phyloP scores from a whole-genome alignment of 805 yeast species.

The Ogataea chonburiensis region DNA sequence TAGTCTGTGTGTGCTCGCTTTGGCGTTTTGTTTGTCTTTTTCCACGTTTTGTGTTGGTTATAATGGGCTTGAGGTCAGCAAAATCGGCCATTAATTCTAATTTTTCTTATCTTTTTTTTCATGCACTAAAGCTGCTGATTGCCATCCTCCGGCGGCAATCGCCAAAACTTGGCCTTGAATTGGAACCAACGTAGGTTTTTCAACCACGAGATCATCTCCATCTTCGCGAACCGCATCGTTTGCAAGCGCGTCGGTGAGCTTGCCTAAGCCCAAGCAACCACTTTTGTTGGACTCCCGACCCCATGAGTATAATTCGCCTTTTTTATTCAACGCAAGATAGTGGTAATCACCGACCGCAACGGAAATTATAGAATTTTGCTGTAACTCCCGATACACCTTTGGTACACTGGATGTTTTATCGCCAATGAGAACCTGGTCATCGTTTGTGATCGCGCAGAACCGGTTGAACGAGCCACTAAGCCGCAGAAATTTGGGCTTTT shows the following conservation, averaged over 20 bases:
- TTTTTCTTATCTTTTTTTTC: constrained; percentile 12
- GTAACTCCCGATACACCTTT: constrained; percentile 39
- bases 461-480: constrained; percentile 53
- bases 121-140: constrained; percentile 59
- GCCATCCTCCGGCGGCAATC: constrained; percentile 80
- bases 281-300: constrained; percentile 60
- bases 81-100: constrained; percentile 18
- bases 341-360: constrained; percentile 75
- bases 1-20: constrained; percentile 4
- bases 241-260: constrained; percentile 13
- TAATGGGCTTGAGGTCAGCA: constrained; percentile 21
- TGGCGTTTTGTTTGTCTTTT: constrained; percentile 1
- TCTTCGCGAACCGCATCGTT: constrained; percentile 29
- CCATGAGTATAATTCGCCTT: constrained; percentile 63
- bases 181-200: constrained; percentile 42
- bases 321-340: constrained; percentile 54
- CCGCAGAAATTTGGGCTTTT: constrained; percentile 41
- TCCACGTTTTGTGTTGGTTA: constrained; percentile 18
- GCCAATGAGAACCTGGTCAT: constrained; percentile 47
- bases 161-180: constrained; percentile 50
- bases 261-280: constrained; percentile 73
- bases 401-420: constrained; percentile 35
- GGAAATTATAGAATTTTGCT: constrained; percentile 48
- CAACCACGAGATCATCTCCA: constrained; percentile 36
- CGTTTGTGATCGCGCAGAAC: constrained; percentile 56